Evolutionary conservation across 495 filamentous ascomycete species (phyloP).

Genomic region (Tuber brumale): DNA sequence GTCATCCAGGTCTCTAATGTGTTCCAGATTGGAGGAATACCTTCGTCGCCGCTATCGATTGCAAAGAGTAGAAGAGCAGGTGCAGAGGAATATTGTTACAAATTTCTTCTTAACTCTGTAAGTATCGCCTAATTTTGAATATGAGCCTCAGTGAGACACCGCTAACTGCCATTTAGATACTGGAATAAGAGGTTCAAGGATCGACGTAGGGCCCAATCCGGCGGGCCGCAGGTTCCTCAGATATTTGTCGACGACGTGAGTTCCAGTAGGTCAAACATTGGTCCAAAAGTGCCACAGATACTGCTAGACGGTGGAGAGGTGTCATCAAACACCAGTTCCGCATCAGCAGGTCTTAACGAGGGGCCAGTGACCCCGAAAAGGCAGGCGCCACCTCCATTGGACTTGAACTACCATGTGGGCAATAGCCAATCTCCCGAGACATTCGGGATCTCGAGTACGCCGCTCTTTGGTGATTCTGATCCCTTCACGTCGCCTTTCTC

Average conservation of each 20-base stretch:
- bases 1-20: slow-evolving; percentile 7
- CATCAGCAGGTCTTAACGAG: slow-evolving; percentile 15
- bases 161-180: slow-evolving; percentile 46
- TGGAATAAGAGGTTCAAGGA: slow-evolving; percentile 73
- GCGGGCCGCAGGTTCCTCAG: slow-evolving; percentile 65
- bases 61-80: slow-evolving; percentile 93
- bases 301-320: slow-evolving; percentile 67
- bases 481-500: slow-evolving; percentile 27
- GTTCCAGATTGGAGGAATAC: slow-evolving; percentile 70
- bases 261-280: slow-evolving; percentile 14
- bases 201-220: slow-evolving; percentile 58
- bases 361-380: slow-evolving; percentile 44
- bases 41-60: slow-evolving; percentile 81
- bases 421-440: slow-evolving; percentile 11
- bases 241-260: slow-evolving; percentile 36
- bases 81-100: slow-evolving; percentile 76
- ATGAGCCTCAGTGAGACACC: background rate
- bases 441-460: slow-evolving; percentile 17
- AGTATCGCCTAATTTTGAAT: slow-evolving; percentile 13
- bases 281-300: slow-evolving; percentile 70
- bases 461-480: slow-evolving; percentile 34
- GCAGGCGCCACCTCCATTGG: slow-evolving; percentile 38
- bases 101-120: slow-evolving; percentile 94
- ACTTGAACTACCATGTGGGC: slow-evolving; percentile 25
- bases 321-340: slow-evolving; percentile 15